These are phyloP conservation scores for Galeopsis tetrahit DNA, from an alignment of 257 asterid genomes.

Conservation along the genomic window DNA sequence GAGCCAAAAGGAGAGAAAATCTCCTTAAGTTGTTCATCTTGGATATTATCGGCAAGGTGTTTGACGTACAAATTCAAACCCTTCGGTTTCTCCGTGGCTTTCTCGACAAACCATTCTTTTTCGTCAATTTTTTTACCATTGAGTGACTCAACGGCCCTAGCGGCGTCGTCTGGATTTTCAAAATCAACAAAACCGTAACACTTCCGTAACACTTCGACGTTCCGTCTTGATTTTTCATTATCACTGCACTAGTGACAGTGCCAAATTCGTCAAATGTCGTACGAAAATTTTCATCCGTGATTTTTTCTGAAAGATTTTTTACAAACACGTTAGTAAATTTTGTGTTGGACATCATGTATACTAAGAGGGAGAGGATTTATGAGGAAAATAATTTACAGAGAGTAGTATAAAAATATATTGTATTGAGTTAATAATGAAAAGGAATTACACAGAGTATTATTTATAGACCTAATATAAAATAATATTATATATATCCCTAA, in stretches of 20 bases:
- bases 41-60: slow-evolving; percentile 75
- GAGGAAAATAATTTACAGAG: too few species aligned
- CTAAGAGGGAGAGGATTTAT: too few species aligned
- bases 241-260: slow-evolving; percentile 60
- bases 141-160: slow-evolving; percentile 3
- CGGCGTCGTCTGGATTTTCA: too few species aligned
- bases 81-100: slow-evolving; percentile 90
- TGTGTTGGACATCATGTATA: slow-evolving; percentile 29
- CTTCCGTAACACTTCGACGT: slow-evolving; percentile 85
- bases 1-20: slow-evolving; percentile 79
- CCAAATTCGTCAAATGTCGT: slow-evolving; percentile 76
- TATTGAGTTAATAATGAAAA: too few species aligned
- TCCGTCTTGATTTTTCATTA: slow-evolving; percentile 88
- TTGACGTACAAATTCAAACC: slow-evolving; percentile 83
- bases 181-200: slow-evolving; percentile 33
- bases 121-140: slow-evolving; percentile 69
- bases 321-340: slow-evolving; percentile 82
- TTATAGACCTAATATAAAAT: too few species aligned
- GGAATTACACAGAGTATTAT: too few species aligned
- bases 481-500: too few species aligned
- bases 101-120: slow-evolving; percentile 89
- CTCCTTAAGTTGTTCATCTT: slow-evolving; percentile 91
- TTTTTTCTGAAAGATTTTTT: slow-evolving; percentile 78
- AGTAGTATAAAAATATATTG: too few species aligned
- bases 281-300: slow-evolving; percentile 68